Base-by-base conservation (phyloP, 768 basidiomycete species). In the Rhizopogon sp. region DNA sequence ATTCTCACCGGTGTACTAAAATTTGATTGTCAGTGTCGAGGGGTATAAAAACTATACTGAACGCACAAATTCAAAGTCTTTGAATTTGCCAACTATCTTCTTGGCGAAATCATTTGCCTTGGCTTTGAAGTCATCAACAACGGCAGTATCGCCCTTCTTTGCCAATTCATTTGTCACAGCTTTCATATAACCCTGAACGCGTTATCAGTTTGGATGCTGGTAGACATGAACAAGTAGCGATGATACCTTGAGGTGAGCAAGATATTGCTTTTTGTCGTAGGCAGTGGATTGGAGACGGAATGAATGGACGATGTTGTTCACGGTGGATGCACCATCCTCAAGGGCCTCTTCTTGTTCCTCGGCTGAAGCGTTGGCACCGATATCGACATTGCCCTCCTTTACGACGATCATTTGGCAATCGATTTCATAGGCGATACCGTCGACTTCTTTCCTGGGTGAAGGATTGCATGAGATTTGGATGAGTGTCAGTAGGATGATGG, bases 251-350 rank as follows among this genome's bases (percentile, higher is more conserved):
- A 98, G 82, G 69, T 93, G 85, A 9, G 77, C 66, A 40, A 90
- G 72, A 71, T 80, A 98, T n/a, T 74, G 70, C 73, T 95, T 96
- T 75, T 98, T 98, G 77, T 97, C 93, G 71, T 94, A 98, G 1
- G 66, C 2, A 11, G 92, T 95, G 29, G 67, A 17, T 64, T 88
- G 82, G 56, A 99, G 87, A 63, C 95, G 88, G 85, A 95, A 94
- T 40, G 93, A 93, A 77, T 92, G 74, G 50, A 85, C 84, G 60
- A 98, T 79, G 72, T 98, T 93, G 87, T 94, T 98, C 67, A 96
- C 87, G 55, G 75, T 75, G 13, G 49, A 5, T n/a, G 82, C 76
- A 58, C 90, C 91, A 1, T 90, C 88, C 70, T 93, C 95, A 53
- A 95, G 70, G 28, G 76, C 77, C 53, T 98, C 97, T 0, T 83